Evolutionary conservation across 129 eudicot species (phyloP).

Genomic region (Kitagawia praeruptora): DNA sequence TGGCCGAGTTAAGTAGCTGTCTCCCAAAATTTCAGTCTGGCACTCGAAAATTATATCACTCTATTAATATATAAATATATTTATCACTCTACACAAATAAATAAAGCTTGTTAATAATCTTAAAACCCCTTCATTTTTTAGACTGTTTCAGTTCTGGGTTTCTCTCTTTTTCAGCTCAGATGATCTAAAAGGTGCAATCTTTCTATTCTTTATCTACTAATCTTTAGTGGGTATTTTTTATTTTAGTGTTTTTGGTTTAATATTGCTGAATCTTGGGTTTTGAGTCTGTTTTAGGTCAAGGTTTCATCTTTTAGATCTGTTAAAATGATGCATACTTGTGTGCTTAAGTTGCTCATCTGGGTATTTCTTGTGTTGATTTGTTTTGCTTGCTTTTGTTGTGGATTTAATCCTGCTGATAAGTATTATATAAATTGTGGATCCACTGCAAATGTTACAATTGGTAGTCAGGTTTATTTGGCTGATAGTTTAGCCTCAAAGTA

Average conservation of each 20-base stretch:
- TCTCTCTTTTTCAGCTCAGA: constrained; percentile 24
- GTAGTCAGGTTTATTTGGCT: constrained; percentile 41
- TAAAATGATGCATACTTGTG: constrained; percentile 30
- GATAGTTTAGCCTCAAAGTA: constrained; percentile 59
- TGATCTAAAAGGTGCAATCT: constrained; percentile 29
- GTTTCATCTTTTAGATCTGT: background rate
- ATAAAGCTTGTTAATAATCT: background rate
- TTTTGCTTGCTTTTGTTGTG: constrained; percentile 26
- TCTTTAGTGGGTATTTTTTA: constrained; percentile 16
- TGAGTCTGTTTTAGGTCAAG: background rate
- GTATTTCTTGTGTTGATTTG: constrained; percentile 16
- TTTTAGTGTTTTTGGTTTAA: background rate
- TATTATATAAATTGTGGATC: constrained; percentile 80
- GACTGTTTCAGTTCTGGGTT: constrained; percentile 14
- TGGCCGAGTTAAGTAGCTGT: constrained; percentile 36
- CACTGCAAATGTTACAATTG: constrained; percentile 39
- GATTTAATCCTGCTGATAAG: constrained; percentile 47
- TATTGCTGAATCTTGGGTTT: constrained; percentile 2
- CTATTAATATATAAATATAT: background rate
- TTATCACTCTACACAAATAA: background rate
- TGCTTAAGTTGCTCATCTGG: constrained; percentile 29
- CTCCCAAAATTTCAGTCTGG: constrained; percentile 15
- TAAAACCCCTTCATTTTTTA: constrained; percentile 8
- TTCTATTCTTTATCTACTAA: constrained; percentile 14
- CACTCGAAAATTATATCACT: background rate